Evolutionary conservation across 2,329 filamentous ascomycete species (phyloP).

Genomic region (Cercospora nicotianae): DNA sequence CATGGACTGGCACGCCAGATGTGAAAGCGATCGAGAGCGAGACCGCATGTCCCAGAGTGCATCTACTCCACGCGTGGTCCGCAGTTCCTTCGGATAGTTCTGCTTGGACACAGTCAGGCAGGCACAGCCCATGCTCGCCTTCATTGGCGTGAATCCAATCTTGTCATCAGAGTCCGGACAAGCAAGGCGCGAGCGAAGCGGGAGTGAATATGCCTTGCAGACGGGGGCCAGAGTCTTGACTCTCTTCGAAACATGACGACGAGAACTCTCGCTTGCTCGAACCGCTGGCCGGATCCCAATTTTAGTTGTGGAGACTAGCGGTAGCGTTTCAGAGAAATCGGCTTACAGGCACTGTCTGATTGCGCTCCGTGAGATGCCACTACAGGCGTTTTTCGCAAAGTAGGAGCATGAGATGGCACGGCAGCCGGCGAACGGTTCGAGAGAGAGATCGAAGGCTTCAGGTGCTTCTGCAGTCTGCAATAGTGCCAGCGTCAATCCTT

Average conservation of each 20-base stretch:
- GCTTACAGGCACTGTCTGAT: not conserved
- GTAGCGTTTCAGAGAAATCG: not conserved
- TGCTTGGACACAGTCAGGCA: not conserved
- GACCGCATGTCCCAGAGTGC: not conserved
- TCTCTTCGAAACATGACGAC: not conserved
- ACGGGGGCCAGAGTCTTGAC: not conserved
- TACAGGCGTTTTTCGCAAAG: not conserved
- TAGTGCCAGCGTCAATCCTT: not conserved
- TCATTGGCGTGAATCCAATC: not conserved
- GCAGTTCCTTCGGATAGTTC: not conserved
- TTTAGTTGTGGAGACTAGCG: not conserved
- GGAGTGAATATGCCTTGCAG: not conserved
- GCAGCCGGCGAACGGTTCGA: not conserved
- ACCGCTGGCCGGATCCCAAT: not conserved
- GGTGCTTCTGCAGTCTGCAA: not conserved
- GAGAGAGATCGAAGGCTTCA: not conserved
- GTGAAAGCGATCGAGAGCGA: not conserved
- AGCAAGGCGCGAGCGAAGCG: not conserved
- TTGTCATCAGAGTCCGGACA: not conserved
- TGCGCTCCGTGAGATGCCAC: not conserved
- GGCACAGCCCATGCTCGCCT: not conserved
- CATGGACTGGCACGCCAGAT: not conserved
- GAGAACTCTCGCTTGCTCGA: not conserved
- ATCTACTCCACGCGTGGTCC: not conserved
- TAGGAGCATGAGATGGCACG: not conserved